phyloP scores from a whole-genome alignment of 805 yeast species.

The Nakazawaea molendinolei region DNA sequence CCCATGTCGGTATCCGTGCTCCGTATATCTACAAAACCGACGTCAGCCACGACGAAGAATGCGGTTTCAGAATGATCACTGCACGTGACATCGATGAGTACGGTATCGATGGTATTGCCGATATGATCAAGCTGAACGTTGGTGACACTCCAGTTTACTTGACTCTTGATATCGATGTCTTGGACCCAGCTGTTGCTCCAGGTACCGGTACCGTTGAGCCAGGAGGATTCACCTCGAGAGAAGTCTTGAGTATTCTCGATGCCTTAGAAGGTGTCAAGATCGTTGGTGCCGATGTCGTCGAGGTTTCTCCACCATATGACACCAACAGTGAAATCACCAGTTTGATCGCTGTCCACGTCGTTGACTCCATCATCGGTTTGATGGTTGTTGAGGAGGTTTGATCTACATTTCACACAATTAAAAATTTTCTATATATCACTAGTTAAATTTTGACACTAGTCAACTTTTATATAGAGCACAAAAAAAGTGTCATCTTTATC shows the following conservation, averaged over 20 bases:
- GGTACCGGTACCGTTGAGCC: conserved; percentile 78
- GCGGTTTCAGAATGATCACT: conserved; percentile 40
- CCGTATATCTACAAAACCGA: conserved; percentile 37
- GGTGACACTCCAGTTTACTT: conserved; percentile 37
- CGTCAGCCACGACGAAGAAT: conserved; percentile 39
- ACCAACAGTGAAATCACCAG: conserved; percentile 55
- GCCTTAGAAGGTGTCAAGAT: conserved; percentile 52
- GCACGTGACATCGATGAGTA: conserved; percentile 40
- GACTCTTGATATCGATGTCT: conserved; percentile 50
- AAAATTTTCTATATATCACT: no score
- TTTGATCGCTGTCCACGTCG: conserved; percentile 59
- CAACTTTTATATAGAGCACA: no score
- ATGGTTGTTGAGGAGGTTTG: conserved; percentile 29
- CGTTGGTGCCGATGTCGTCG: conserved; percentile 75
- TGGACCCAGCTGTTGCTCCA: conserved; percentile 70
- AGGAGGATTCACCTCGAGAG: conserved; percentile 69
- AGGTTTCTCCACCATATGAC: conserved; percentile 63
- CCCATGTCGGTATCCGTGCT: conserved; percentile 62
- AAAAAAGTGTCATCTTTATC: no score
- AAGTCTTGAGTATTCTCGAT: conserved; percentile 51
- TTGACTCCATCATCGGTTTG: conserved; percentile 41
- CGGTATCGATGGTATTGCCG: conserved; percentile 32
- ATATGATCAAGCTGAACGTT: conserved; percentile 27
- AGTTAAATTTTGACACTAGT: no score
- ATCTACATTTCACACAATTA: no score